Evolutionary conservation across 345 rosid genomes (phyloP).

Genomic region (Lepidium aucheri): DNA sequence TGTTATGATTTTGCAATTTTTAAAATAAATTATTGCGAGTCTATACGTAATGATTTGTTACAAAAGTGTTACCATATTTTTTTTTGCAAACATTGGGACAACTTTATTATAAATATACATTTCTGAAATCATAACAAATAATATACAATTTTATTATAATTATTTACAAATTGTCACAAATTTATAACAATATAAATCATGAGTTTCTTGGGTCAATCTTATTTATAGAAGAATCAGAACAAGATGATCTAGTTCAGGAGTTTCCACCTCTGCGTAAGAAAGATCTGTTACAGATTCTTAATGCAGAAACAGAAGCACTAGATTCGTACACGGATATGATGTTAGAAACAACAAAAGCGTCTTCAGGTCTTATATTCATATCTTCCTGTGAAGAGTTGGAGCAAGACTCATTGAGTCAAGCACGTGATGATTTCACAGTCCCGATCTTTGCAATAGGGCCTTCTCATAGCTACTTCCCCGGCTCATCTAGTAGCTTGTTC

Average conservation of each 20-base stretch:
- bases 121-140: no score
- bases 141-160: no score
- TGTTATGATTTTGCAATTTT: no score
- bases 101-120: no score
- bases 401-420: conserved; percentile 36
- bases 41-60: no score
- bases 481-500: conserved; percentile 26
- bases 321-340: conserved; percentile 1
- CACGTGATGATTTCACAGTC: conserved; percentile 27
- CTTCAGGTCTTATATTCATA: conserved; percentile 45
- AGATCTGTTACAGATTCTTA: background rate
- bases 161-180: no score
- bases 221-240: background rate
- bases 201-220: no score
- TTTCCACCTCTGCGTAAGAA: conserved; percentile 21
- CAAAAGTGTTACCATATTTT: no score
- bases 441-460: conserved; percentile 56
- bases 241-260: conserved; percentile 13
- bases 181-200: no score
- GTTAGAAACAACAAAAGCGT: conserved; percentile 10
- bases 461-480: background rate
- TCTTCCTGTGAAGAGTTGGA: conserved; percentile 56
- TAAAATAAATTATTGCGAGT: no score
- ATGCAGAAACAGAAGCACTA: background rate
- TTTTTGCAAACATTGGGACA: no score